These are phyloP conservation scores for Lavandula angustifolia DNA, from an alignment of 257 asterid species.

Conservation along the genomic window DNA sequence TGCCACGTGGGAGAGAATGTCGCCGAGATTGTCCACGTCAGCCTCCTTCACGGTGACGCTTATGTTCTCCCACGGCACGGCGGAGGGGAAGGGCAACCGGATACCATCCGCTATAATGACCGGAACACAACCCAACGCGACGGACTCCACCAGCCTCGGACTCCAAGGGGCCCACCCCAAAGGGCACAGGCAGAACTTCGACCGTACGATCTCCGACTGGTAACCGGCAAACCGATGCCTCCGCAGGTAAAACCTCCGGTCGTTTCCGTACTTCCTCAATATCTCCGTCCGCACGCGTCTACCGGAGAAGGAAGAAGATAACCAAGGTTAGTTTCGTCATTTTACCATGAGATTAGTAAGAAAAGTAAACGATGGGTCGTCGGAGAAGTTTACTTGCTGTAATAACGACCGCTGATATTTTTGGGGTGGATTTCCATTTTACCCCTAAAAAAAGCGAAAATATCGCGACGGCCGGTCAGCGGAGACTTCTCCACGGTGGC, in stretches of 20 bases:
- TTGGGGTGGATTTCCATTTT: conserved; percentile 97
- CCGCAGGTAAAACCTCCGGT: conserved; percentile 64
- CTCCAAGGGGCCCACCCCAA: conserved; percentile 99
- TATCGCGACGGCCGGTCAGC: conserved; percentile 56
- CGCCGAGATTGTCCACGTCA: conserved; percentile 62
- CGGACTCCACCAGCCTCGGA: conserved; percentile 85
- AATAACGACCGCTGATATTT: conserved; percentile 86
- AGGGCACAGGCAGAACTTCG: conserved; percentile 79
- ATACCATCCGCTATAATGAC: conserved; percentile 84
- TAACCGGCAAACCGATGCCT: conserved; percentile 69
- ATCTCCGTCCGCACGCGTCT: conserved; percentile 76
- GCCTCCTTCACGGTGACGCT: conserved; percentile 74
- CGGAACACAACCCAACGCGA: conserved; percentile 82
- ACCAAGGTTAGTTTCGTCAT: not conserved
- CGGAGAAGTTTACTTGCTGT: conserved; percentile 61
- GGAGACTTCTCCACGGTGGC: conserved; percentile 50
- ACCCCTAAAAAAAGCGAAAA: conserved; percentile 87
- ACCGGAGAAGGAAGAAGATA: not conserved
- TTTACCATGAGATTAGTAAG: not conserved
- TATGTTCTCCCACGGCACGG: conserved; percentile 76
- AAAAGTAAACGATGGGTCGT: not conserved
- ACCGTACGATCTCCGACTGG: conserved; percentile 72
- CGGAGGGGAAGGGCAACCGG: conserved; percentile 64
- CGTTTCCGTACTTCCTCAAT: conserved; percentile 53
- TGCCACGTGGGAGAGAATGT: conserved; percentile 68